phyloP scores from a whole-genome alignment of 768 basidiomycete genomes.

The Suillus lakei region DNA sequence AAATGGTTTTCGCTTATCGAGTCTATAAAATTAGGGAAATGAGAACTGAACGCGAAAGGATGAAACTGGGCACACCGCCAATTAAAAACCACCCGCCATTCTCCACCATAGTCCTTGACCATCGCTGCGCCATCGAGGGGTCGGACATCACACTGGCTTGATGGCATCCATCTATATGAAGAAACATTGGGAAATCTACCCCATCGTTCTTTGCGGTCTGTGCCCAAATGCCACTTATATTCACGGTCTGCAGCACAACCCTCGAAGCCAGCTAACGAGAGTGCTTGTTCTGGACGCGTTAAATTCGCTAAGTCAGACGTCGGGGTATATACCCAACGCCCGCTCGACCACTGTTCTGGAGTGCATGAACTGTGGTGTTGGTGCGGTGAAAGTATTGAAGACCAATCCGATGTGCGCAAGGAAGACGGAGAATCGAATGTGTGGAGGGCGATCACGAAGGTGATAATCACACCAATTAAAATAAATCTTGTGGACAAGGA shows the following conservation, averaged over 20 bases:
- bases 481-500: conserved; percentile 27
- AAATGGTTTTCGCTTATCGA: conserved; percentile 76
- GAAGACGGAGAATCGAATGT: conserved; percentile 29
- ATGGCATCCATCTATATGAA: conserved; percentile 59
- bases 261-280: conserved; percentile 56
- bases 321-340: conserved; percentile 46
- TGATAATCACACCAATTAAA: conserved; percentile 29
- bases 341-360: conserved; percentile 39
- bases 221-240: conserved; percentile 64
- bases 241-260: conserved; percentile 71
- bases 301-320: conserved; percentile 40
- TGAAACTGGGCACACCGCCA: conserved; percentile 48
- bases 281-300: conserved; percentile 46
- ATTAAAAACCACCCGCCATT: conserved; percentile 71
- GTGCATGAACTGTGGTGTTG: conserved; percentile 37
- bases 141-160: conserved; percentile 45
- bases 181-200: conserved; percentile 57
- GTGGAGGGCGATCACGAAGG: conserved; percentile 30
- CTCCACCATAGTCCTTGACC: conserved; percentile 62
- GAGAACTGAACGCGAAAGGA: neutral
- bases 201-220: conserved; percentile 52
- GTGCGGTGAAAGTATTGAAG: conserved; percentile 24
- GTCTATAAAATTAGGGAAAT: conserved; percentile 40
- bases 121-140: conserved; percentile 48
- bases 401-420: conserved; percentile 22